Evolutionary conservation across 192 early-diverging fungal species (phyloP), one percentile per base, ranked within the genome.

Genomic region (Helicostylum pulchrum): DNA sequence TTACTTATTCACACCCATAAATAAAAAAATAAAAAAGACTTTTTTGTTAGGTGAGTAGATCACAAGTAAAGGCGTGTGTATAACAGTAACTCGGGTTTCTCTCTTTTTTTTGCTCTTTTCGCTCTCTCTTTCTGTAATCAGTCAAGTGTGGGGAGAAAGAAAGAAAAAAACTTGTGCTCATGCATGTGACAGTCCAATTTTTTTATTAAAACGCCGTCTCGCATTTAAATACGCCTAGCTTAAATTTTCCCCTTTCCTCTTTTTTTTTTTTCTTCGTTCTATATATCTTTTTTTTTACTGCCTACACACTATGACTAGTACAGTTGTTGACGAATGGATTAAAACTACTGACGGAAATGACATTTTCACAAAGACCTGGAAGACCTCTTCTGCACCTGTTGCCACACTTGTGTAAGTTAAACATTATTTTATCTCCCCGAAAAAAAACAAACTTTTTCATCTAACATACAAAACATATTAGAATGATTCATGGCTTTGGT

Each of bases 401-500:
- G 54, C 61, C 15, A 43, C 58, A 9, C 26, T 68, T 14, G 32
- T 67, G 65, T 64, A 64, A 54, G 52, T n/a, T n/a, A n/a, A n/a
- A n/a, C n/a, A n/a, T n/a, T n/a, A n/a, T n/a, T n/a, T n/a, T n/a
- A n/a, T n/a, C n/a, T n/a, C 20, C 1, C 2, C 19, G 30, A 64
- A 64, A 0, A 53, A 12, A 5, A 17, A 21, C 12, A 20, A n/a
- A 7, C 14, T 1, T 31, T 20, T 45, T 10, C 4, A 19, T 53
- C 44, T 31, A n/a, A 31, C 8, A 17, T 55, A 43, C 21, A n/a
- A n/a, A n/a, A n/a, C n/a, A 5, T 15, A 7, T 26, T 52, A 76
- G 74, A 15, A 65, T 83, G 62, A 62, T 85, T 45, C 83, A 85
- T 46, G 83, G 83, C 19, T 79, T 85, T 61, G 83, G 80, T 42